These are phyloP conservation scores for Aegilops bicornis DNA, from an alignment of 176 grass and related monocot genomes.

Conservation along the genomic window DNA sequence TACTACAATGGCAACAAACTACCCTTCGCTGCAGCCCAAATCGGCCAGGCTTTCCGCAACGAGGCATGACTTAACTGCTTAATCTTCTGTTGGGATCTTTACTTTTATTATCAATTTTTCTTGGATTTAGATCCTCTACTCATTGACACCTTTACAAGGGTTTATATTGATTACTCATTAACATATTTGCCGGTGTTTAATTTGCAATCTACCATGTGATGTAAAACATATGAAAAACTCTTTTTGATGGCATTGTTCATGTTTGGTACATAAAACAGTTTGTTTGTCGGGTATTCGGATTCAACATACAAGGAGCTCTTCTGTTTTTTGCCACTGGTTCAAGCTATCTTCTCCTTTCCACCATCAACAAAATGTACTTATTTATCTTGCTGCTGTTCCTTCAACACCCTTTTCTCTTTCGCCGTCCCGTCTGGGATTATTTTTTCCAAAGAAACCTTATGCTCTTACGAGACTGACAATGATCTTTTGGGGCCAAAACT, in stretches of 20 bases:
- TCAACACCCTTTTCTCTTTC: background rate
- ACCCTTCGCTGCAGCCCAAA: slow-evolving; percentile 89
- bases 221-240: background rate
- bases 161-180: slow-evolving; percentile 5
- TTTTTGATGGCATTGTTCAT: slow-evolving; percentile 5
- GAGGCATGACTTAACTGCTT: slow-evolving; percentile 51
- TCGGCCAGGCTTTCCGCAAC: slow-evolving; percentile 90
- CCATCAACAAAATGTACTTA: background rate
- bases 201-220: slow-evolving; percentile 2
- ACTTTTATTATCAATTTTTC: background rate
- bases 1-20: slow-evolving; percentile 87
- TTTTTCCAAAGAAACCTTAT: background rate
- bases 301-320: background rate
- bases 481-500: background rate
- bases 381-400: background rate
- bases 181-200: slow-evolving; percentile 10
- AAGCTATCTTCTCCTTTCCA: background rate
- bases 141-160: background rate
- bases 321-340: background rate
- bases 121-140: background rate
- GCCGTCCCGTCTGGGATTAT: background rate
- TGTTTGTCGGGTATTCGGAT: slow-evolving; percentile 19
- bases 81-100: slow-evolving; percentile 15
- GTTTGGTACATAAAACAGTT: background rate
- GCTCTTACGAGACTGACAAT: background rate